phyloP scores from a whole-genome alignment of 225 moss, liverwort and hornwort species.

The Climacium dendroides region DNA sequence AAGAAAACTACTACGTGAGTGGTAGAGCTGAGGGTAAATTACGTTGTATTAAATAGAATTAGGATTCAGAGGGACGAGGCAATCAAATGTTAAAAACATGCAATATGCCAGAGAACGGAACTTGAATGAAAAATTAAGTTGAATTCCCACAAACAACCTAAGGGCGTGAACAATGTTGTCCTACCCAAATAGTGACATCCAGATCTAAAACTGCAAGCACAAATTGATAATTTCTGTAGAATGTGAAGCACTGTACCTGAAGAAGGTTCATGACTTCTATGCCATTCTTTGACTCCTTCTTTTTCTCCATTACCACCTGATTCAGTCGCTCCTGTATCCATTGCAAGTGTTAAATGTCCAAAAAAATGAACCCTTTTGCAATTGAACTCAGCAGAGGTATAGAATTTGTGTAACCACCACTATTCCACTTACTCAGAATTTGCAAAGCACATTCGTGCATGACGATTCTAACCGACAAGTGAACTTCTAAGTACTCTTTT shows the following conservation, averaged over 20 bases:
- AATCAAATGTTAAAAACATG: not conserved
- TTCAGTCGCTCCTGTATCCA: slow-evolving; percentile 66
- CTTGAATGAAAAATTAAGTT: not conserved
- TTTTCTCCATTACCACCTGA: slow-evolving; percentile 79
- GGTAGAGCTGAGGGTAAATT: not conserved
- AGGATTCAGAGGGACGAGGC: not conserved
- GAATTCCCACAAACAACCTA: not conserved
- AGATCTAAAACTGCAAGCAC: not conserved
- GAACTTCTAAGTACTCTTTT: not conserved
- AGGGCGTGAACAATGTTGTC: not conserved
- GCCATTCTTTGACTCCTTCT: slow-evolving; percentile 49
- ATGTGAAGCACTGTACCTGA: slow-evolving; percentile 14
- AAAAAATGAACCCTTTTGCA: not conserved
- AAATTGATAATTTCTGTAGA: not conserved
- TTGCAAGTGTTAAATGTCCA: not conserved
- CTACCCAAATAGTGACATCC: not conserved
- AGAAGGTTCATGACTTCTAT: slow-evolving; percentile 51
- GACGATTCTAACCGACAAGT: not conserved
- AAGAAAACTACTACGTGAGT: not conserved
- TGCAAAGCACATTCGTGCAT: not conserved
- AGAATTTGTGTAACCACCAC: not conserved
- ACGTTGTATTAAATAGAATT: not conserved
- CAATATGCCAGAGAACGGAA: not conserved
- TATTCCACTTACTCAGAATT: not conserved
- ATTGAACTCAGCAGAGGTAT: not conserved